Evolutionary conservation across 495 filamentous ascomycete species (phyloP), one percentile per base, ranked within the genome.

Genomic region (Xylaria castorea): DNA sequence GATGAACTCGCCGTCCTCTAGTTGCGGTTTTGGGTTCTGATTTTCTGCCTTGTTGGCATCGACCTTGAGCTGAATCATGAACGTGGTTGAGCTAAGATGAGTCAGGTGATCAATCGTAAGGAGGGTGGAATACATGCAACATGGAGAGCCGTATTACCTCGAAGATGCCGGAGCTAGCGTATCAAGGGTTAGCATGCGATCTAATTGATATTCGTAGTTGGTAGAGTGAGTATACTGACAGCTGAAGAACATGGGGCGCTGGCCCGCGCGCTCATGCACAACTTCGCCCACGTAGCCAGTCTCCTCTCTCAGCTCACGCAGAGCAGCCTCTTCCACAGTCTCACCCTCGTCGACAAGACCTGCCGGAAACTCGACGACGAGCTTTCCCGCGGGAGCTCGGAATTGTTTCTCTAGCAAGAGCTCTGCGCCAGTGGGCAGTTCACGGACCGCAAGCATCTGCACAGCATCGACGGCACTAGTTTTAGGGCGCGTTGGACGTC

Each of bases 1-100:
- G 71, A 94, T 94, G 78, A 93, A 93, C 75, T 93, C 92, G 74
- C 91, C 89, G 51, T 92, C 92, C 74, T 94, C 92, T 0, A 93
- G 85, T 70, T 92, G 80, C 3, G 91, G 89, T 75, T 89, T 87
- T 1, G 89, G 91, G 63, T 88, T 85, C 77, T 88, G 85, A 67
- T 86, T 86, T 44, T 82, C 79, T 70, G 91, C 88, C 57, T 85
- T 87, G 0, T 83, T 81, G 11, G 85, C 77, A 75, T 94, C 90
- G 75, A 94, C 84, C 22, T 85, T 89, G 27, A 93, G 84, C 68
- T 93, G 88, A 40, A 94, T 87, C 80, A 93, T 87, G 70, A 90
- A 89, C 16, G 91, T 84, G 73, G 90, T 92, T 5, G 92, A 91
- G 75, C 92, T 93, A 18, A 34, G 50, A 51, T 30, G 9, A 44